Base-by-base conservation (phyloP, 2,329 filamentous ascomycete species). In the Pseudocercospora fijiensis region DNA sequence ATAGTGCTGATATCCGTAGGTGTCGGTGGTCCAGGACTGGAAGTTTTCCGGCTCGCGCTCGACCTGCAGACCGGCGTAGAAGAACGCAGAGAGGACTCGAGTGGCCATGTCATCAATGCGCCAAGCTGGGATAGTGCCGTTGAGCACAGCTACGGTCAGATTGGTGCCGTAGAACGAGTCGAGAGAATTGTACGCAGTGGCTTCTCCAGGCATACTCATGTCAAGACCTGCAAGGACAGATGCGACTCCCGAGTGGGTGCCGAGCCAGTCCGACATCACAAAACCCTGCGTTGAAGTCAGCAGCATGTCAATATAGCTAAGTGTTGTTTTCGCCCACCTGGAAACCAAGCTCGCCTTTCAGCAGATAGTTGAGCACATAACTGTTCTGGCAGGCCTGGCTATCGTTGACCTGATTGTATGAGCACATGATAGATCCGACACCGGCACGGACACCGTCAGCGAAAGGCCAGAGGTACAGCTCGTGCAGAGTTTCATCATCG, bases 381-480 rank as follows among this genome's bases (percentile, higher is more conserved):
- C 84, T 83, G 76, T 88, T 90, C 72, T 88, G 84, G 74, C 88
- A 91, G 4, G 83, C 82, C 76, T 87, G 90, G 13, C 84, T 87
- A 66, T 86, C 85, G 76, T 91, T 90, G 73, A 90, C 78, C 74
- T 87, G 87, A 74, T 90, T 88, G 77, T 91, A 91, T 18, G 85
- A 87, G 77, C 89, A 91, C 89, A 91, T 91, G 59, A 94, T 85
- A n/a, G 86, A 86, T 0, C 86, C 91, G 1, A 95, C 91, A 27
- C 91, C 91, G 4, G 90, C 91, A 62, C 85, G 86, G 18, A 96
- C 82, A 16, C 87, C 88, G 69, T 96, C 89, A 1, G 87, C 89
- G 74, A 96, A 96, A 0, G 92, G 92, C 91, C 92, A 96, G 0
- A 88, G 84, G 72, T 96, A 96, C 1, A 96, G 79, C 76, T 92